phyloP scores from a whole-genome alignment of 176 grass and related monocot genomes.

The Echinochloa phyllopogon region DNA sequence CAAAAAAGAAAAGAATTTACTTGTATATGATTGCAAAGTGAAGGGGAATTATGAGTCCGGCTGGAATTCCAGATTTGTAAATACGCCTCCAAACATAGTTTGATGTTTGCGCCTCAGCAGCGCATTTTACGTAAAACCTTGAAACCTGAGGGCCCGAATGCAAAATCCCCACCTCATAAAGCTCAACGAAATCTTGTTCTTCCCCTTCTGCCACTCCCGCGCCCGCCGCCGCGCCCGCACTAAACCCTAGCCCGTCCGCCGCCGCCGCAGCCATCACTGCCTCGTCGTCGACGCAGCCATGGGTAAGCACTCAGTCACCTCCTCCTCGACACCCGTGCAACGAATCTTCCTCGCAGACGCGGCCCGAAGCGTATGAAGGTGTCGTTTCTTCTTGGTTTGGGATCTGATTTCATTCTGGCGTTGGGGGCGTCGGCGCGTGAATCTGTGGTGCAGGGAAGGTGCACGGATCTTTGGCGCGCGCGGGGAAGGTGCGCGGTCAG shows the following conservation, averaged over 20 bases:
- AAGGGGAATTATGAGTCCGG: no score
- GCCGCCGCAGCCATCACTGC: neutral
- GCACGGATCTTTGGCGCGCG: conserved; percentile 70
- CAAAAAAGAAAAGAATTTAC: no score
- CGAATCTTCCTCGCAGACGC: neutral
- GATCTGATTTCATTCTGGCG: neutral
- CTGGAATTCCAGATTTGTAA: neutral
- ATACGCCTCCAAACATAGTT: neutral
- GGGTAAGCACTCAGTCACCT: neutral
- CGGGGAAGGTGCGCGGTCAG: conserved; percentile 77
- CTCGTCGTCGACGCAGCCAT: neutral
- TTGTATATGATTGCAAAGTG: no score
- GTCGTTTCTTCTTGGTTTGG: neutral
- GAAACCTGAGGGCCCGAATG: neutral
- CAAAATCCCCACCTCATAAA: neutral
- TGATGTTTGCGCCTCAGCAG: neutral
- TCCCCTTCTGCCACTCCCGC: neutral
- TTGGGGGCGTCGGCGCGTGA: neutral
- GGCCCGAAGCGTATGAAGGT: neutral
- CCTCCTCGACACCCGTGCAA: neutral
- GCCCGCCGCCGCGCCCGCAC: neutral
- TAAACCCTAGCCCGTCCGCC: neutral
- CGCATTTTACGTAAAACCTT: neutral
- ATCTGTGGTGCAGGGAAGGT: conserved; percentile 62
- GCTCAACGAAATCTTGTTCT: neutral